Conservation (phyloP, 495 filamentous ascomycete species). For the Hyaloscypha bicolor region DNA sequence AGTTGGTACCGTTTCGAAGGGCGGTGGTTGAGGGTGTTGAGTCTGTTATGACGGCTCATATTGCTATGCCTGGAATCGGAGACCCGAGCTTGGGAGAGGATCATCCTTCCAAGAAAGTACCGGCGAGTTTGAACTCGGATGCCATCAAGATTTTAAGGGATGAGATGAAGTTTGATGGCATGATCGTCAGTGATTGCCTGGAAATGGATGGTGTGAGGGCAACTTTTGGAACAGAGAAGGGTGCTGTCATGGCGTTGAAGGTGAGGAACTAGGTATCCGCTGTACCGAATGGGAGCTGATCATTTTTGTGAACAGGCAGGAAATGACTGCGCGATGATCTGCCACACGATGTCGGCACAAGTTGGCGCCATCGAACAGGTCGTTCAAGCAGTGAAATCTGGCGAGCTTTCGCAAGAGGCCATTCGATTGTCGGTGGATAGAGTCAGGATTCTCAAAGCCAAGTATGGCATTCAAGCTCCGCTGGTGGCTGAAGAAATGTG, state of each 20-base stretch:
- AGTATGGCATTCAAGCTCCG: conserved; percentile 38
- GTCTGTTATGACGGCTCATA: conserved; percentile 89
- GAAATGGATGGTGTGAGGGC: conserved; percentile 76
- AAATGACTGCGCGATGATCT: conserved; percentile 54
- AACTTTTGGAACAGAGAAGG: conserved; percentile 49
- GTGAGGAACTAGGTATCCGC: conserved; percentile 1
- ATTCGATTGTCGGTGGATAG: conserved; percentile 43
- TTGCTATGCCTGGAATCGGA: conserved; percentile 66
- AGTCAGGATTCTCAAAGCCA: conserved; percentile 42
- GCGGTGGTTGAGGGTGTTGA: conserved; percentile 82
- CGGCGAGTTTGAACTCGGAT: conserved; percentile 65
- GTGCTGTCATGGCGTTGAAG: conserved; percentile 47
- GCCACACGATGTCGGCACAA: conserved; percentile 51
- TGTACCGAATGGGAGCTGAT: background rate
- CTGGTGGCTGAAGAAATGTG: conserved; percentile 22
- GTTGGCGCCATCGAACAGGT: conserved; percentile 46
- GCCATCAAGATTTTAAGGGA: conserved; percentile 79
- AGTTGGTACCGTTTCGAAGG: conserved; percentile 82
- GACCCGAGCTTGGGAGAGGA: conserved; percentile 46
- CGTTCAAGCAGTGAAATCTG: conserved; percentile 43
- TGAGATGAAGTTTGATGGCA: conserved; percentile 82
- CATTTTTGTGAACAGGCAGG: conserved; percentile 36
- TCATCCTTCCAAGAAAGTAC: conserved; percentile 44
- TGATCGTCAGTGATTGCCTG: conserved; percentile 86
- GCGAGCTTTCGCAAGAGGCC: conserved; percentile 35